Evolutionary conservation across 164 flowering plant genomes (phyloP).

Genomic region (Umbilicus rupestris): DNA sequence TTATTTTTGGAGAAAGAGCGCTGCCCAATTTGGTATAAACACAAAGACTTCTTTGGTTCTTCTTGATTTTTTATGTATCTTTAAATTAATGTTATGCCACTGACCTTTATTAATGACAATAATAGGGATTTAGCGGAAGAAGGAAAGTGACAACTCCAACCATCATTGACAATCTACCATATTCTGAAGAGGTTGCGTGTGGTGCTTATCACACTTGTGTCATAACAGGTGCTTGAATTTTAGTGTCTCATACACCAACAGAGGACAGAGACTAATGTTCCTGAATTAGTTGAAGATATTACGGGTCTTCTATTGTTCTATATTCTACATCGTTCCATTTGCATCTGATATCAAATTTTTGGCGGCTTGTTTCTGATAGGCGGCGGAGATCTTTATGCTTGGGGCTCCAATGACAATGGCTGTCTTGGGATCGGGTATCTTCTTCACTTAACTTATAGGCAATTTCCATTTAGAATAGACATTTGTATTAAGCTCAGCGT

Average conservation of each 20-base stretch:
- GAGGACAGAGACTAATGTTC: neutral
- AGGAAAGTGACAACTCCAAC: slow-evolving; percentile 39
- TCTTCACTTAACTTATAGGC: neutral
- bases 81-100: neutral
- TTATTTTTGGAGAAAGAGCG: slow-evolving; percentile 66
- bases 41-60: neutral
- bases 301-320: neutral
- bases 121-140: slow-evolving; percentile 44
- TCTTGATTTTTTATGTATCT: neutral
- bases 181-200: slow-evolving; percentile 68
- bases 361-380: slow-evolving; percentile 24
- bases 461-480: neutral
- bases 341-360: no score
- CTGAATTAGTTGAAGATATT: neutral
- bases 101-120: slow-evolving; percentile 7
- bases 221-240: slow-evolving; percentile 46
- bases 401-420: slow-evolving; percentile 99
- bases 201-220: slow-evolving; percentile 97
- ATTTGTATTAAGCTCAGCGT: neutral
- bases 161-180: slow-evolving; percentile 40
- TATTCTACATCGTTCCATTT: neutral
- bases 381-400: slow-evolving; percentile 70
- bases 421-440: slow-evolving; percentile 94
- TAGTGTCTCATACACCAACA: neutral
- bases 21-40: slow-evolving; percentile 40